phyloP scores from a whole-genome alignment of 139 green algal genomes.

The Mychonastes homosphaera region DNA sequence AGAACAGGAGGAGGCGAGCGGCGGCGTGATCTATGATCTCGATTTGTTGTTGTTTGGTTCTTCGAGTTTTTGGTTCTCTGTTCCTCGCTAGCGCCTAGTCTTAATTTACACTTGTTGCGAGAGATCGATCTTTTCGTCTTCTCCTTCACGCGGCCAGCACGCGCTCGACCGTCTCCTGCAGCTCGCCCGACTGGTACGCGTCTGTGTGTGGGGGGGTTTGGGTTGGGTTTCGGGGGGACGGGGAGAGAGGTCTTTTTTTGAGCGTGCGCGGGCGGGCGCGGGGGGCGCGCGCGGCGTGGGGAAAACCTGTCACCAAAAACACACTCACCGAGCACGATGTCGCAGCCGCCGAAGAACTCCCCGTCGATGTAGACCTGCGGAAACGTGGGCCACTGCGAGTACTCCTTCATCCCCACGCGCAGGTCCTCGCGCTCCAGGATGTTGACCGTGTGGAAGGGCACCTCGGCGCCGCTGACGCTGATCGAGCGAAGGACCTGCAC shows the following conservation, averaged over 20 bases:
- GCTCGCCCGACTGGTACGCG: constrained; percentile 58
- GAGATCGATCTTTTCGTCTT: too few relatives aligned
- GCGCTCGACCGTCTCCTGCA: constrained; percentile 63
- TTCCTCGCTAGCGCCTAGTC: too few relatives aligned
- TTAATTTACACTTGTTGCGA: too few relatives aligned
- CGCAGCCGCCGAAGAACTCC: constrained; percentile 91
- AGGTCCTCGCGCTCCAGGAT: constrained; percentile 87
- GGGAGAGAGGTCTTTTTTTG: neutral
- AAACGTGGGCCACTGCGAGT: constrained; percentile 42
- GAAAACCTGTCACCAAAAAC: neutral
- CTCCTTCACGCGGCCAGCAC: constrained; percentile 24
- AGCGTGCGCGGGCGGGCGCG: neutral
- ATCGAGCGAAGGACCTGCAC: constrained; percentile 47
- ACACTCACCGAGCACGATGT: constrained; percentile 86
- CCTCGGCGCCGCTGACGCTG: constrained; percentile 28
- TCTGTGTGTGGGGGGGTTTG: constrained; percentile 28
- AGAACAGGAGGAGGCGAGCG: too few relatives aligned
- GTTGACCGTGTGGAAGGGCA: constrained; percentile 77
- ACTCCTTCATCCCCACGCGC: constrained; percentile 78
- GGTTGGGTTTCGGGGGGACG: neutral
- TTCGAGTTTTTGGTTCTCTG: too few relatives aligned
- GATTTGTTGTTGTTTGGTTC: too few relatives aligned
- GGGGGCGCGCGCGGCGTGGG: neutral
- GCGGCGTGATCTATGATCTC: too few relatives aligned
- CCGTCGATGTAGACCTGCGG: constrained; percentile 84